A percentile compares a stretch with the other conserved stretches of the same genome.
These are phyloP conservation scores for Mycena sp. DNA, from an alignment of 1,284 basidiomycete species.

Conservation along the genomic window DNA sequence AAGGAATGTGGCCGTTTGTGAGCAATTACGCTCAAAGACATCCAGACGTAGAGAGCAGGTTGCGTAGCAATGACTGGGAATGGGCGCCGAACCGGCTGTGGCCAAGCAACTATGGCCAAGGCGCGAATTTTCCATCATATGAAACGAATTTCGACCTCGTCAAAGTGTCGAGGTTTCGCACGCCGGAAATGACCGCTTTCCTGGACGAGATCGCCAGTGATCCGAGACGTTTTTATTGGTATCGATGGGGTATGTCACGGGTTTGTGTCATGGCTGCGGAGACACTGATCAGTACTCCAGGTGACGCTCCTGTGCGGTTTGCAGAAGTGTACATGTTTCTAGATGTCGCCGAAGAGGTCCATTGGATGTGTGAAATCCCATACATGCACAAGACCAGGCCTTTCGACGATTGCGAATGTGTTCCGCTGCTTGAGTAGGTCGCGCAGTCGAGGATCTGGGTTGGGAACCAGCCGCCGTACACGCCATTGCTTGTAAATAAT, in stretches of 20 bases:
- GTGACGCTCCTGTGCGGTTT: slow-evolving; percentile 18
- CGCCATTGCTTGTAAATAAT: too few species aligned
- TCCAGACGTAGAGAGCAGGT: background rate
- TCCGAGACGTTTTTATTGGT: slow-evolving; percentile 19
- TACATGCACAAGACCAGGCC: slow-evolving; percentile 12
- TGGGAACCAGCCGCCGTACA: too few species aligned
- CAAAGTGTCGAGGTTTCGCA: slow-evolving; percentile 14
- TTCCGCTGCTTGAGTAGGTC: slow-evolving; percentile 3
- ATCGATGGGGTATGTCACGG: slow-evolving; percentile 18
- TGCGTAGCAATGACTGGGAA: slow-evolving; percentile 1
- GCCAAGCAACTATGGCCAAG: background rate
- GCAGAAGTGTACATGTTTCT: slow-evolving; percentile 23
- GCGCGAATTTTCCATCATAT: slow-evolving; percentile 13
- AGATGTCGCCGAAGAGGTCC: slow-evolving; percentile 8
- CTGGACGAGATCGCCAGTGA: slow-evolving; percentile 19
- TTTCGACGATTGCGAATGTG: slow-evolving; percentile 19
- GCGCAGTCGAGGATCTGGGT: too few species aligned
- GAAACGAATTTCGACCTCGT: slow-evolving; percentile 25
- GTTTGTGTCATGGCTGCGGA: background rate
- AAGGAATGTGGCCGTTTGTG: slow-evolving; percentile 21
- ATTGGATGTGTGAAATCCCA: slow-evolving; percentile 18
- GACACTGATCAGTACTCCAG: background rate
- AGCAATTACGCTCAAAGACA: slow-evolving; percentile 20
- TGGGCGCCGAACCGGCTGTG: slow-evolving; percentile 10
- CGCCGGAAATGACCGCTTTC: slow-evolving; percentile 20